Conservation (phyloP, 805 yeast species). For the Candida railenensis region DNA sequence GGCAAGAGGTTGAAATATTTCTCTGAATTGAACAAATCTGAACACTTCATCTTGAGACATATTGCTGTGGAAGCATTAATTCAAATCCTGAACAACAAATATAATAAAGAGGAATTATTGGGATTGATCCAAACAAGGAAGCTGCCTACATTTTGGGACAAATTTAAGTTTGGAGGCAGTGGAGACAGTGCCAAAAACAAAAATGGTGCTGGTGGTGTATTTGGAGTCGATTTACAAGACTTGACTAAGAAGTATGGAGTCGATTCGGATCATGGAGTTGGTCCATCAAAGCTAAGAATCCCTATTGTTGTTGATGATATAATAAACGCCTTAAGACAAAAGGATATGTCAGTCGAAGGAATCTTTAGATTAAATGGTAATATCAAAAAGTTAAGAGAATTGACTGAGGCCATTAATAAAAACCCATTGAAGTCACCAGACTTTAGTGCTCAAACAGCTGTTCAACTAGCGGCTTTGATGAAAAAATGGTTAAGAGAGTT, state of each 20-base stretch:
- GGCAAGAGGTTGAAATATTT: conserved; percentile 46
- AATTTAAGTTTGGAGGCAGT: conserved; percentile 40
- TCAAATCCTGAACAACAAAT: conserved; percentile 24
- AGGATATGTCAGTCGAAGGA: conserved; percentile 95
- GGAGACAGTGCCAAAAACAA: conserved; percentile 18
- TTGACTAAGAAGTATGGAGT: conserved; percentile 74
- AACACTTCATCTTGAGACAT: conserved; percentile 58
- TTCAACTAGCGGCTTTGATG: conserved; percentile 89
- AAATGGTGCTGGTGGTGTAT: conserved; percentile 46
- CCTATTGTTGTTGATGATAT: conserved; percentile 89
- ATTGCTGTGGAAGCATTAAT: conserved; percentile 54
- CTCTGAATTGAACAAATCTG: conserved; percentile 59
- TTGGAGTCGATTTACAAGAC: conserved; percentile 73
- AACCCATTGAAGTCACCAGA: conserved; percentile 72
- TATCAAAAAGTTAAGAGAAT: conserved; percentile 72
- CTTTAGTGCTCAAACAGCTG: conserved; percentile 73
- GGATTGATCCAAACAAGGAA: conserved; percentile 43
- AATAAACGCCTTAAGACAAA: conserved; percentile 76
- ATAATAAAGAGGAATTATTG: conserved; percentile 35
- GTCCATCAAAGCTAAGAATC: conserved; percentile 73
- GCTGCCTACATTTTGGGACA: conserved; percentile 52
- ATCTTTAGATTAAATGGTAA: conserved; percentile 96
- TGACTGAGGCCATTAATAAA: conserved; percentile 71
- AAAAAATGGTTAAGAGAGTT: conserved; percentile 89
- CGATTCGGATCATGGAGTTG: conserved; percentile 81